Evolutionary conservation across 176 grass and related monocot species (phyloP), one percentile per base, ranked within the genome.

Genomic region (Carex pumila): DNA sequence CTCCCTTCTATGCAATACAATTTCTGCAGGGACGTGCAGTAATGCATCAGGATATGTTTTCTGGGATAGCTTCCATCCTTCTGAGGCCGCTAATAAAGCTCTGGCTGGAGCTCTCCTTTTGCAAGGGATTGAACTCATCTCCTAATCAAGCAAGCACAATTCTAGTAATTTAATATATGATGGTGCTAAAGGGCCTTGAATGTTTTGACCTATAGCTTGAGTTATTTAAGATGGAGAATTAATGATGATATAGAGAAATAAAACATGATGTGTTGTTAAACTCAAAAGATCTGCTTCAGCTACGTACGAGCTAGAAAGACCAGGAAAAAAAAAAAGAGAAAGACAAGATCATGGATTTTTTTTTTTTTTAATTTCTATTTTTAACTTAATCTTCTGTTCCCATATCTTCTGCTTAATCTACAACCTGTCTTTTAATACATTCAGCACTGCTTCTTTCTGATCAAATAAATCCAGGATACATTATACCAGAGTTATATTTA

Each of bases 1-100:
- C 45, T 98, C 95, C 45, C 74, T 98, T 71, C 89, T 95, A 13
- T 95, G 95, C 88, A 79, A 93, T 78, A 72, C 88, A 79, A 56
- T 85, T 1, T 82, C 92, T 30, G 61, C 82, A 29, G 95, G 95
- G 74, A 98, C 92, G 61, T 98, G 95, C 89, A 32, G 61, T 61
- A 89, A 98, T 83, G 92, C 95, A 58, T 92, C 95, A 1, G 92
- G 91, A 0, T 98, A 95, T 81, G 92, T 98, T 57, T 98, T 98
- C 92, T 95, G 92, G 95, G 95, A 98, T 85, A 92, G 95, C 4
- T 90, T 95, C 89, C 95, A 98, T 89, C 95, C 95, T 52, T 89
- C 95, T 6, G 95, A 95, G 86, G 89, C 95, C n/a, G 91, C 95
- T 31, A 98, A 98, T 85, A 91, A 87, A 88, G 88, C 88, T 82